Base-by-base conservation (phyloP, 257 asterid species). In the Solanum medicagineum region DNA sequence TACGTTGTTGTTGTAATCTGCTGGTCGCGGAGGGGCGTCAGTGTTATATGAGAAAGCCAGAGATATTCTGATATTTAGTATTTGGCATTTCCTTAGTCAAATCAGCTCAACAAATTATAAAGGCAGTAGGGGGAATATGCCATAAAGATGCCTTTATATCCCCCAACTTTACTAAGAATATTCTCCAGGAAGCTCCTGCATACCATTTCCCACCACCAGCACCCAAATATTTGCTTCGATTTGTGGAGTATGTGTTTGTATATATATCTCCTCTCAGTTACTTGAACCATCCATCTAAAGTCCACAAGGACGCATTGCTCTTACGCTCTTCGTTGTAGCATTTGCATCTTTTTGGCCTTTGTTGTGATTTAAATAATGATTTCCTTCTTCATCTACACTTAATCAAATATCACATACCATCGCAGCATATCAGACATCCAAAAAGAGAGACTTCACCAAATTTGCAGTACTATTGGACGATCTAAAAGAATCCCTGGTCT, bases 51-150 rank as follows among this genome's bases (percentile, higher is more conserved):
- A 29, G 12, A 66, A 66, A 66, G 45, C 45, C 74, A 66, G 47
- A 66, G 13, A 66, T 66, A 66, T 66, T 66, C n/a, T 66, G 47
- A 29, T 66, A 29, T 66, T 66, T 66, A 66, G 74, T 66, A 6
- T 71, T 42, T 71, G 14, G 68, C 77, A 85, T 60, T 57, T 71
- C 45, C 63, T 59, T 69, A 56, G 74, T 66, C 45, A 86, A 71
- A 13, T 63, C 74, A 65, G 9, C 60, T 83, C 62, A 81, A 65
- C 84, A 85, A 20, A 79, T 80, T 29, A 29, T 81, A 62, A 84
- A 74, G 81, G 60, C 44, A 74, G 42, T 9, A 59, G 51, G 63
- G 8, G 87, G 84, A 85, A 90, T 90, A 91, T 89, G 88, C 90
- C 83, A 51, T 11, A 29, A 60, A 84, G 32, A 87, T 85, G 19